Conservation (phyloP, 495 filamentous ascomycete species). For the Daldinia bambusicola region DNA sequence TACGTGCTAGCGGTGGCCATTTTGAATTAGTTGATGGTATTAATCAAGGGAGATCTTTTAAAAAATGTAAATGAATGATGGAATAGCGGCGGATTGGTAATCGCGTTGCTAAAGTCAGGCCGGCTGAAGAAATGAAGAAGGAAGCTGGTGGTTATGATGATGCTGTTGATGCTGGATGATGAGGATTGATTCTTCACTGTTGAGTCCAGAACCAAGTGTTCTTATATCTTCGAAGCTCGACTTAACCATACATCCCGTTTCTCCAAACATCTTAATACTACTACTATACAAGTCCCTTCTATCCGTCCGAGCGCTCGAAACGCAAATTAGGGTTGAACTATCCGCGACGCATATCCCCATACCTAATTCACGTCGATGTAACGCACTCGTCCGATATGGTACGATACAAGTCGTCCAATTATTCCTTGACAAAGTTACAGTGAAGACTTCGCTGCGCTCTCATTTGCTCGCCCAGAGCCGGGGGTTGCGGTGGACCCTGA, state of each 20-base stretch:
- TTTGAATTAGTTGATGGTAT: conserved; percentile 30
- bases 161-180: conserved; percentile 38
- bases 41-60: conserved; percentile 39
- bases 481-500: conserved; percentile 33
- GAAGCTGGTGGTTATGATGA: conserved; percentile 8
- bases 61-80: conserved; percentile 18
- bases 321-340: conserved; percentile 23
- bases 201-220: conserved; percentile 19
- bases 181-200: conserved; percentile 10
- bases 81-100: conserved; percentile 7
- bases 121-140: conserved; percentile 43
- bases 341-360: conserved; percentile 41
- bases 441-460: conserved; percentile 19
- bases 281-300: background rate
- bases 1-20: conserved; percentile 45
- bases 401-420: conserved; percentile 43
- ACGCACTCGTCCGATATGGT: conserved; percentile 48
- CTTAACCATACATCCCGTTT: conserved; percentile 28
- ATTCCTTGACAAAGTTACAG: conserved; percentile 33
- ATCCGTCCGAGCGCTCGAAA: conserved; percentile 22
- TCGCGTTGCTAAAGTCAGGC: conserved; percentile 35
- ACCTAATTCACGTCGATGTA: conserved; percentile 29
- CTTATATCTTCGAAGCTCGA: conserved; percentile 27
- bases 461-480: conserved; percentile 21
- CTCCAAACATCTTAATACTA: conserved; percentile 27